Conservation (phyloP, 2,329 filamentous ascomycete species). For the Boeremia exigua region DNA sequence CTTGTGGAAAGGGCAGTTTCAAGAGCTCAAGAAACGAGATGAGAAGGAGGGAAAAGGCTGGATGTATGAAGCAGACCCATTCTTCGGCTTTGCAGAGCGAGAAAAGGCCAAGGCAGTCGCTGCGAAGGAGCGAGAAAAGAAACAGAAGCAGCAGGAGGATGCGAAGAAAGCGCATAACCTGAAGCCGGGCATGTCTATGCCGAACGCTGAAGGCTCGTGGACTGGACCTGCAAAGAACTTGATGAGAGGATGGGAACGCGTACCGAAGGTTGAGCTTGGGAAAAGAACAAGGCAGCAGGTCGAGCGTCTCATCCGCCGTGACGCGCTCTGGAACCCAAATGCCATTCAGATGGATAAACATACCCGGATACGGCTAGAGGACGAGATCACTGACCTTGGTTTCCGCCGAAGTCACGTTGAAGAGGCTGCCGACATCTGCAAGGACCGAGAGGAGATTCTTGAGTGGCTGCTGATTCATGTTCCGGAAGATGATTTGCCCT, state of each 20-base stretch:
- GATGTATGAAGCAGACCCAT: conserved; percentile 97
- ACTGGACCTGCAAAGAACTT: conserved; percentile 45
- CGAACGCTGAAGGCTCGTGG: conserved; percentile 34
- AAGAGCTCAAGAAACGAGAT: conserved; percentile 80
- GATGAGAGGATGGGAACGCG: conserved; percentile 80
- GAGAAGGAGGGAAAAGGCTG: conserved; percentile 77
- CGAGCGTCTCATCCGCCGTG: conserved; percentile 77
- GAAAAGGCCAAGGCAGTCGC: conserved; percentile 77
- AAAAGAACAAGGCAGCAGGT: conserved; percentile 77
- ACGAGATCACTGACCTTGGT: conserved; percentile 77
- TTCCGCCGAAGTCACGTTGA: conserved; percentile 90
- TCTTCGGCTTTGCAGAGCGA: conserved; percentile 77
- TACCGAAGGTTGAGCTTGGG: conserved; percentile 93
- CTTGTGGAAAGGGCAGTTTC: conserved; percentile 89
- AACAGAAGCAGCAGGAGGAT: conserved; percentile 59
- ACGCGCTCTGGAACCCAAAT: conserved; percentile 88
- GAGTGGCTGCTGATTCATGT: conserved; percentile 98
- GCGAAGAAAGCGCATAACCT: conserved; percentile 68
- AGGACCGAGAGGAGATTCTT: conserved; percentile 87
- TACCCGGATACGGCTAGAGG: conserved; percentile 67
- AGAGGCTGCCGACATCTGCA: conserved; percentile 86
- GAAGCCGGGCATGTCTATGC: conserved; percentile 41
- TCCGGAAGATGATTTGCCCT: conserved; percentile 93
- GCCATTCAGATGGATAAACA: conserved; percentile 67
- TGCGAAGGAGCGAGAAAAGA: conserved; percentile 79